Evolutionary conservation across 169 alveolate genomes (phyloP), one percentile per base, ranked within the genome.

Genomic region (Plasmodium berghei): DNA sequence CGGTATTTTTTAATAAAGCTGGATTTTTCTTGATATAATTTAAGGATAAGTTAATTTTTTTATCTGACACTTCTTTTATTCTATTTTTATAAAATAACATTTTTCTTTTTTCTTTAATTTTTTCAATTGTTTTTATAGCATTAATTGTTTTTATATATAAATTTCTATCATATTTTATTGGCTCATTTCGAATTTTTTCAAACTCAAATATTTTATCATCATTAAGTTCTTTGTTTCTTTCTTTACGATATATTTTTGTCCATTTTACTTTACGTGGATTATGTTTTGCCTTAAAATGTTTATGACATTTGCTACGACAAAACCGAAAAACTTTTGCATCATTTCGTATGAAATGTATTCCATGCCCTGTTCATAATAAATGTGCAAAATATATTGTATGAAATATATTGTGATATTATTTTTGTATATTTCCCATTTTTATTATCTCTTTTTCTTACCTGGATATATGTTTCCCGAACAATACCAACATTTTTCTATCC

Each of bases 281-380:
- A 90, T 98, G 99, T 94, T 97, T 97, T 80, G 99, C 99, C 94
- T 98, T 98, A 95, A 99, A 99, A 93, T 97, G 99, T 92, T 96
- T 97, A 90, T 98, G 99, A 93, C 99, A 99, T 91, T 99, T 98
- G 59, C 99, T 96, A 22, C 99, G 95, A 94, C 99, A 99, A 93
- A 99, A 99, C 26, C 99, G 97, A 93, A 99, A 99, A 26, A 97
- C 87, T 93, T 98, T 99, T 62, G 99, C 97, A 94, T 99, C 99
- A 88, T 98, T 98, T 61, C 99, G 93, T 64, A 98, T 99, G 89
- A 98, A 99, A 62, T 95, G 96, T 45, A 97, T 97, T 59, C 99
- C 99, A 80, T 99, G 99, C 42, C 99, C 96, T 93, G 91, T 40
- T 1, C 48, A 2, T 10, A 14, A 9, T 9, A 69, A 26, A 72